Base-by-base conservation (phyloP, 2,329 filamentous ascomycete species). In the Monosporascus sp. region DNA sequence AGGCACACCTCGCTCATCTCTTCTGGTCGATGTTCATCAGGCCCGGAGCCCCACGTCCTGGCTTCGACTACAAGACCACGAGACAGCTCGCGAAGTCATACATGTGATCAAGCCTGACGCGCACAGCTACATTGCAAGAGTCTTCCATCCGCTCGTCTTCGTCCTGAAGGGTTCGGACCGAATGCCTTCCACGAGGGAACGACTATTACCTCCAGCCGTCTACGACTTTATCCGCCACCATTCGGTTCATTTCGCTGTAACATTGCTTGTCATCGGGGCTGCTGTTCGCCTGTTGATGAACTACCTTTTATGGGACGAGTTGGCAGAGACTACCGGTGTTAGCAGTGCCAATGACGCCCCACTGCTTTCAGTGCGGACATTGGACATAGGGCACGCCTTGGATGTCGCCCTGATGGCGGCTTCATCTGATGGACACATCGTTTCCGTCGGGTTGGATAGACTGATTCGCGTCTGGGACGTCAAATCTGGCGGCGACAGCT, bases 11-110 rank as follows among this genome's bases (percentile, higher is more conserved):
- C 61, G 67, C 25, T 65, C 72, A 18, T 67, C 79, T 2, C 65
- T 79, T 3, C 75, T 83, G 2, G 75, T 84, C 11, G 78, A 81
- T 22, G 80, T 91, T 55, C 85, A 92, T 62, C 87, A 90, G 64
- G 87, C 87, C 2, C 78, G 88, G 55, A 88, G 84, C n/a, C 88
- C 87, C 1, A 83, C 80, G 4, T 87, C 88, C 17, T 93, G 89
- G 89, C 75, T 92, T 48, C 80, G 81, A 25, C 76, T 90, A 52
- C 89, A 92, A 66, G 88, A 92, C 60, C 87, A 90, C 60, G 86
- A 89, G 63, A 90, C 88, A 1, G 88, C 88, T 2, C 81, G 80
- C 38, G 89, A 92, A 63, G 80, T 92, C 17, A 89, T 92, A 65
- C 78, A 82, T n/a, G 80, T 88, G 35, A 80, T 91, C 60, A 90